Base-by-base conservation (phyloP, 257 asterid genomes). In the Paraleonurus japonicus region DNA sequence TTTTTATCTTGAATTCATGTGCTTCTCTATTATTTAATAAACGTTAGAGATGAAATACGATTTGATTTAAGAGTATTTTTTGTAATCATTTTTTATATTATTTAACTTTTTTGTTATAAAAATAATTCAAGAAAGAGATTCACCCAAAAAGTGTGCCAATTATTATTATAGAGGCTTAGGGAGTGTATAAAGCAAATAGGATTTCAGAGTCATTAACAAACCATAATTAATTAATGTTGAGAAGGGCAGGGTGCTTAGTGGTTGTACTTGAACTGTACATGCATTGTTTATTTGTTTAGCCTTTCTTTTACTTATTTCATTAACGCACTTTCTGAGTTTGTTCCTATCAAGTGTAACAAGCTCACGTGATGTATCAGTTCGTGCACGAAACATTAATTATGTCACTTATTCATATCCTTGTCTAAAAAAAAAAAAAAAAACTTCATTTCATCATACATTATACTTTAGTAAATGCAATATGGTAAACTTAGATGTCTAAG, bases 321-420 rank as follows among this genome's bases (percentile, higher is more conserved):
- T 19, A n/a, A 22, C 12, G 5, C 61, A 54, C 66, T 60, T 33
- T 19, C 24, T 37, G 12, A 54, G 19, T 58, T 39, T 57, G 48
- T 41, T 60, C 50, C 51, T 12, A 45, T 71, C 48, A 27, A 58
- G 20, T 28, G 48, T 10, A 39, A 43, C 75, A 70, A 24, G 12
- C 61, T 45, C 69, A 71, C 61, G 61, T 60, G 69, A n/a, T 10
- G 0, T 17, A 27, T 71, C 26, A 24, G 30, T 70, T 39, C n/a
- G 43, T 41, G 57, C 74, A 69, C 66, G 58, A 69, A 69, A 69
- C 45, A 39, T 59, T 39, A n/a, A 48, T 48, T 48, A 47, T 16
- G 4, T 50, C 58, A 16, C 11, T 2, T 50, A 4, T 15, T 58
- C 4, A 27, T 10, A 12, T 59, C 3, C 2, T 24, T 24, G 1